phyloP scores from a whole-genome alignment of 306 rosid species.

The Malus asiatica region DNA sequence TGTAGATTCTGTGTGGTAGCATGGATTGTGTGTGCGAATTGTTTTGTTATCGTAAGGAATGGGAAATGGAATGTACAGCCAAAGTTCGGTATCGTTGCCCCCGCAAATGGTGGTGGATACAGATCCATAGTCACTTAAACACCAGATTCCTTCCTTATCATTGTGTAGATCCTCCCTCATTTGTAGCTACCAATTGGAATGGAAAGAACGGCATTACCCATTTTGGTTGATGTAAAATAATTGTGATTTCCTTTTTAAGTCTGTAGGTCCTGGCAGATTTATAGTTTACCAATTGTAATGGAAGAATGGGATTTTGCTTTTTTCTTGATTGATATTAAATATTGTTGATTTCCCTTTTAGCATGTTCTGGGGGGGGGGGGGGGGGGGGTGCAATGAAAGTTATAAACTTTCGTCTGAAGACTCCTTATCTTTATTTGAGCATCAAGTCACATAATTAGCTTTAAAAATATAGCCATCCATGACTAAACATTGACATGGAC shows the following conservation, averaged over 20 bases:
- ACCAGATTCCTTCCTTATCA: not conserved
- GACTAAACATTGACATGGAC: constrained; percentile 34
- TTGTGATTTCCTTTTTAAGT: not conserved
- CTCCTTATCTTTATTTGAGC: constrained; percentile 37
- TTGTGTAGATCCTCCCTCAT: not conserved
- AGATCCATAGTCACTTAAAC: constrained; percentile 17
- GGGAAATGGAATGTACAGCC: constrained; percentile 23
- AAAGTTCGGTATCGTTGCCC: constrained; percentile 8
- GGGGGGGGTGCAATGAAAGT: constrained; percentile 22
- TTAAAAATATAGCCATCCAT: constrained; percentile 26
- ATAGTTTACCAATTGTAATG: not conserved
- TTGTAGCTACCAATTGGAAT: not conserved
- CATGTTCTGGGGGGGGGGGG: constrained; percentile 10
- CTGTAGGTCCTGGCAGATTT: not conserved
- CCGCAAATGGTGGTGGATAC: constrained; percentile 23
- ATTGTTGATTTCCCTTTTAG: constrained; percentile 10
- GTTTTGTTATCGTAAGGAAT: constrained; percentile 1
- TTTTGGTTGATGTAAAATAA: not conserved
- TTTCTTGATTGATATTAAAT: not conserved
- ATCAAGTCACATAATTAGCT: constrained; percentile 24
- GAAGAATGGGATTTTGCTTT: constrained; percentile 4
- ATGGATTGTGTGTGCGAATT: constrained; percentile 15
- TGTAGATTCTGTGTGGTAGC: constrained; percentile 7
- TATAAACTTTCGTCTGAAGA: constrained; percentile 40
- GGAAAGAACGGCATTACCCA: not conserved